Evolutionary conservation across 441 rosid species (phyloP).

Genomic region (Codiaeum variegatum): DNA sequence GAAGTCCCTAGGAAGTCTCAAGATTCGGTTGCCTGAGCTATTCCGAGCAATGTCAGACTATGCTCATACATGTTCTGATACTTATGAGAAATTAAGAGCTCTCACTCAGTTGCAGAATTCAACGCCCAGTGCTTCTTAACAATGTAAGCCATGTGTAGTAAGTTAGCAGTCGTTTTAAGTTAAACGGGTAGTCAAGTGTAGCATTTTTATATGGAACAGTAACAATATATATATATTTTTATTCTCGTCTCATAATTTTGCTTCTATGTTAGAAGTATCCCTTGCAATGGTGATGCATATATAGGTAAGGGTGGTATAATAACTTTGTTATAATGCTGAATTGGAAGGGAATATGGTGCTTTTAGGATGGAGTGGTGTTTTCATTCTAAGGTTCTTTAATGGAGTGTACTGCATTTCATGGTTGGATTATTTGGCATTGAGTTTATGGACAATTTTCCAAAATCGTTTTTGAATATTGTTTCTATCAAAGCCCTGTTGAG

Average conservation of each 20-base stretch:
- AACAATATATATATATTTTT: too few species aligned
- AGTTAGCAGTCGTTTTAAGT: conserved; percentile 17
- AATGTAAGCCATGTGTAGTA: conserved; percentile 4
- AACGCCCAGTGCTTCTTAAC: conserved; percentile 21
- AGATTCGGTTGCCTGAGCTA: conserved; percentile 75
- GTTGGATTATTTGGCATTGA: too few species aligned
- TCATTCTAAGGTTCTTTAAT: not conserved
- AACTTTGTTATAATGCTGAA: not conserved
- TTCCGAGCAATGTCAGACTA: conserved; percentile 75
- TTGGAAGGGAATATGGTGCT: not conserved
- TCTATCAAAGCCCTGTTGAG: too few species aligned
- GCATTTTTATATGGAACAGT: conserved; percentile 7
- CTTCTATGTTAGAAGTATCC: not conserved
- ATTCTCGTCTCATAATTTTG: conserved; percentile 5
- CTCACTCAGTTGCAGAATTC: conserved; percentile 35
- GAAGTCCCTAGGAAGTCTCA: conserved; percentile 75
- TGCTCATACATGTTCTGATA: conserved; percentile 58
- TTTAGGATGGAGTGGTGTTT: not conserved
- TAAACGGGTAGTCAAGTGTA: conserved; percentile 14
- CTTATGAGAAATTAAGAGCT: conserved; percentile 54
- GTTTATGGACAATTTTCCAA: too few species aligned
- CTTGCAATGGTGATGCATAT: not conserved
- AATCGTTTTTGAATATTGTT: too few species aligned
- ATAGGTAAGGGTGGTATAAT: not conserved
- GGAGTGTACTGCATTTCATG: not conserved